These are phyloP conservation scores for Cystobasidium ongulense DNA, from an alignment of 768 basidiomycete genomes.

Conservation along the genomic window DNA sequence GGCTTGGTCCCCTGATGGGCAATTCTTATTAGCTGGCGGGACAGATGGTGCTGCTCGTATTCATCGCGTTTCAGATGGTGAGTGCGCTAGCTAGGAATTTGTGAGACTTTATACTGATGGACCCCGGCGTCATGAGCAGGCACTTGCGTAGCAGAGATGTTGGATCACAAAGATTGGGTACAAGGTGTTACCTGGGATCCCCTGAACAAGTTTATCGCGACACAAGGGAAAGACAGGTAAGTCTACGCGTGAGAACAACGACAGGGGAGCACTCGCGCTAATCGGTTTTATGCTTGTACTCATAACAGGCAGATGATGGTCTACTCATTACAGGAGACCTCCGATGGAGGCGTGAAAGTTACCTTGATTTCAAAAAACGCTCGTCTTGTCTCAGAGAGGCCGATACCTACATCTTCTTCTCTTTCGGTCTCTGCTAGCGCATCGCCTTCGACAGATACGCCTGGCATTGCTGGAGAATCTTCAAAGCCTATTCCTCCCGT, in stretches of 20 bases:
- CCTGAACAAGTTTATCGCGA: constrained; percentile 90
- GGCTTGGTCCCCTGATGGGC: constrained; percentile 92
- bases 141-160: constrained; percentile 76
- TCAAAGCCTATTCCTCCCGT: not conserved
- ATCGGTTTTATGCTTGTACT: not conserved
- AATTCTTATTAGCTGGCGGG: constrained; percentile 88
- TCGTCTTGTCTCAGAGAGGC: not conserved
- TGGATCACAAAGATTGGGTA: constrained; percentile 91
- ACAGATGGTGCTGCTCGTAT: constrained; percentile 91
- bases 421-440: not conserved
- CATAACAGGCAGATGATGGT: constrained; percentile 11
- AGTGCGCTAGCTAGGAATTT: no score
- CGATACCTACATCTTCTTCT: not conserved
- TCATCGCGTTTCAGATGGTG: constrained; percentile 66
- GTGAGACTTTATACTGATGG: not conserved
- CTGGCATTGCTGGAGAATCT: not conserved
- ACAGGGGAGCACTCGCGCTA: not conserved
- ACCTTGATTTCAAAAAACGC: not conserved
- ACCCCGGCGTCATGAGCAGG: constrained; percentile 50
- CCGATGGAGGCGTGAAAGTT: not conserved
- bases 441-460: not conserved
- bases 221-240: constrained; percentile 87
- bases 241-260: constrained; percentile 64
- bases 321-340: not conserved
- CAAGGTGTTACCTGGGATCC: constrained; percentile 99